Conservation (phyloP, 2,329 filamentous ascomycete genomes). For the Aspergillus terreus region DNA sequence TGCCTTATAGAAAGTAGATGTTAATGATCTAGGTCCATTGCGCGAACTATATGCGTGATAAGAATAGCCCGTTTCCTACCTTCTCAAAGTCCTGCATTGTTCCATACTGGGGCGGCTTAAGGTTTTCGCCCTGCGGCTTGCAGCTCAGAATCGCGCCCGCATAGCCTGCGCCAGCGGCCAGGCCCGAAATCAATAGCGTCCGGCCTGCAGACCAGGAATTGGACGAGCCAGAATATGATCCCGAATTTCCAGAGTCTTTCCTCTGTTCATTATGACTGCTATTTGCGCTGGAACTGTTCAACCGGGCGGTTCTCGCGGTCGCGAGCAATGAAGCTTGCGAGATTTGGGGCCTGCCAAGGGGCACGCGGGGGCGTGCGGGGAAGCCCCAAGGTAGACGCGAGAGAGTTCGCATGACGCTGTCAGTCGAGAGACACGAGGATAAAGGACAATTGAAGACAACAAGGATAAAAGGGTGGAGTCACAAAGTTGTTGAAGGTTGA, state of each 20-base stretch:
- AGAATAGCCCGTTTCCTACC: conserved; percentile 17
- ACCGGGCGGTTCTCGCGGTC: conserved; percentile 11
- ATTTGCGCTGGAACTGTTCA: conserved; percentile 15
- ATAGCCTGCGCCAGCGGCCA: conserved; percentile 52
- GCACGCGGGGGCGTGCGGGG: conserved; percentile 25
- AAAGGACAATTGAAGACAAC: neutral
- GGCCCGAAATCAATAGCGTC: conserved; percentile 47
- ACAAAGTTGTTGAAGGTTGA: neutral
- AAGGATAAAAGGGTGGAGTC: neutral
- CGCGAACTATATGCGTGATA: neutral
- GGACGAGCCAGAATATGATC: conserved; percentile 11
- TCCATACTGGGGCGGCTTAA: conserved; percentile 34
- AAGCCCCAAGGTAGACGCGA: conserved; percentile 20
- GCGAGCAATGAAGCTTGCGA: conserved; percentile 6
- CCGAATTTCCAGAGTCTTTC: conserved; percentile 12
- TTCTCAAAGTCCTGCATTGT: conserved; percentile 37
- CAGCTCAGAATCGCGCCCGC: conserved; percentile 44
- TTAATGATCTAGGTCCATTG: neutral
- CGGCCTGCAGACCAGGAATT: conserved; percentile 45
- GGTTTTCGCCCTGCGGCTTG: conserved; percentile 13
- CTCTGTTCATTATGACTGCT: conserved; percentile 5
- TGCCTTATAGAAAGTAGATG: conserved; percentile 39
- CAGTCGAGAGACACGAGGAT: too few species aligned
- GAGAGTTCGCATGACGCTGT: conserved; percentile 20
- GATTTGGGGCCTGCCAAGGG: conserved; percentile 17